Percentiles rank a stretch among this genome's conserved stretches.
Conservation (phyloP, 2,329 filamentous ascomycete genomes). For the Claviceps humidiphila region DNA sequence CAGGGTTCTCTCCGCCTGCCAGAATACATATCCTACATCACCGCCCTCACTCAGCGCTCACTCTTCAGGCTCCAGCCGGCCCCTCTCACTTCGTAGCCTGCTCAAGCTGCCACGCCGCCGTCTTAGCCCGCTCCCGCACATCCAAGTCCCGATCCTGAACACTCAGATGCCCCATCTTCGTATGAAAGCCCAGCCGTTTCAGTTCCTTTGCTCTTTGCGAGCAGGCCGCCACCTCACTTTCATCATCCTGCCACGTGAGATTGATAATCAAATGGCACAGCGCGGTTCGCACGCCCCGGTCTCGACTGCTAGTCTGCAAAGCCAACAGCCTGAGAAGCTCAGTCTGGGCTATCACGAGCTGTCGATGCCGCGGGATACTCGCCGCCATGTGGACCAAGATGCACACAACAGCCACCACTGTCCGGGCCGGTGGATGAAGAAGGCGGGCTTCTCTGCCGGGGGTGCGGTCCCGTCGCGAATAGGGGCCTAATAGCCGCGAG, state of each 20-base stretch:
- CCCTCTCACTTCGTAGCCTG: conserved; percentile 14
- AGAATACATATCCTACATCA: too few species aligned
- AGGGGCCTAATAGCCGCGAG: conserved; percentile 42
- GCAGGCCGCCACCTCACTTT: conserved; percentile 50
- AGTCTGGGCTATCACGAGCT: conserved; percentile 63
- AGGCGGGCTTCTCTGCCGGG: conserved; percentile 31
- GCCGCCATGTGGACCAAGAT: conserved; percentile 84
- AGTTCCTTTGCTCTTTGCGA: conserved; percentile 55
- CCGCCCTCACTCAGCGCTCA: too few species aligned
- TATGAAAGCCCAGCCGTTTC: conserved; percentile 55
- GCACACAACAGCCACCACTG: conserved; percentile 65
- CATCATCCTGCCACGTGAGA: conserved; percentile 70
- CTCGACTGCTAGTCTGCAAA: conserved; percentile 59
- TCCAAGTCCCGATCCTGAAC: conserved; percentile 63
- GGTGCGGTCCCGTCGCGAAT: conserved; percentile 27
- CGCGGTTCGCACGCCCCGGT: conserved; percentile 60
- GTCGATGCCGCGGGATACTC: conserved; percentile 62
- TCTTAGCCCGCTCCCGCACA: conserved; percentile 72
- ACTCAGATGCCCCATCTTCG: conserved; percentile 47
- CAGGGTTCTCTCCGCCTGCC: too few species aligned
- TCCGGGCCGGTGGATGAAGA: conserved; percentile 48
- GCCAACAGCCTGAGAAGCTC: conserved; percentile 61
- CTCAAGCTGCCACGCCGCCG: conserved; percentile 60
- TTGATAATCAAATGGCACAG: conserved; percentile 80
- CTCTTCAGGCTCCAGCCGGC: too few species aligned